Base-by-base conservation (phyloP, 176 grass and related monocot genomes). In the Oryza rufipogon region DNA sequence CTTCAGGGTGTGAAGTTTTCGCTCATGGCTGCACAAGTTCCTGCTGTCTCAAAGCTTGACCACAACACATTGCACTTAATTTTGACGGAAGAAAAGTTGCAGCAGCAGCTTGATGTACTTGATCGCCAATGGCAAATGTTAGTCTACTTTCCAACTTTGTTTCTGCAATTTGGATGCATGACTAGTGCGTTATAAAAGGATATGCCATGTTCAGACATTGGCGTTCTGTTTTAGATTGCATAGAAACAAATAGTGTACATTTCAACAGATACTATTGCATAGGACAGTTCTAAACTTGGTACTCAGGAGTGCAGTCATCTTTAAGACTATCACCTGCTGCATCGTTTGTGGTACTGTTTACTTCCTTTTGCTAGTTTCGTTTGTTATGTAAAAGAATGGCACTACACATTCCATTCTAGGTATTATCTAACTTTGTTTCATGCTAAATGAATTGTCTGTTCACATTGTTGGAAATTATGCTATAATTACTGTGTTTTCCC, bases 31-130 rank as follows among this genome's bases (percentile, higher is more conserved):
- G 26, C 85, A 68, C 84, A 87, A 88, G 85, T 87, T 81, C 70
- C 75, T 75, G 84, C 74, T 44, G 65, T 96, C 51, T 92, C 87
- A 9, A 92, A 85, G 64, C 83, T 96, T 74, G 96, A 98, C 64
- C 78, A 81, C 5, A 80, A 94, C 72, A 80, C 66, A 30, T 87
- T 96, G 72, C 90, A 94, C 64, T 87, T 98, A 77, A 45, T 89
- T 77, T 96, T 86, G 91, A 90, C 89, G 81, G 78, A 91, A 89
- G 96, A 98, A 68, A 96, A 89, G 68, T 80, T 98, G 87, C 87
- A 96, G 74, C 77, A 89, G 23, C 93, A 98, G 73, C 78, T 96
- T 78, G 86, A 87, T 84, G 83, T 92, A 66, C 81, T 96, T 79
- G 89, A 98, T 90, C 75, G 9, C 70, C 86, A 54, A 81, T 98